Evolutionary conservation across 306 rosid genomes (phyloP).

Genomic region (Cucurbita moschata): DNA sequence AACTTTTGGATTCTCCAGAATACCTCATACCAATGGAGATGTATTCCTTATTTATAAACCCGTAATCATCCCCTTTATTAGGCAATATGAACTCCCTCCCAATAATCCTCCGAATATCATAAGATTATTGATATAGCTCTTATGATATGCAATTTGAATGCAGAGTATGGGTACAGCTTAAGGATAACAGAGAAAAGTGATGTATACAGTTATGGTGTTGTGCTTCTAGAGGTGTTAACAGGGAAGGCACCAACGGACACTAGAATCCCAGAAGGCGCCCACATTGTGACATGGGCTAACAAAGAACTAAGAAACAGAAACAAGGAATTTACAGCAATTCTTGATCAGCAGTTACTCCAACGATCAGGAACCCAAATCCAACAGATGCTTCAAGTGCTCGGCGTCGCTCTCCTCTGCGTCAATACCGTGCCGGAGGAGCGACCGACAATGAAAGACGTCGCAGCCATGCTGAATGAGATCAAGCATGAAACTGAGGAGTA

Average conservation of each 20-base stretch:
- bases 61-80: no score
- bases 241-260: conserved; percentile 66
- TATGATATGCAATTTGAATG: conserved; percentile 6
- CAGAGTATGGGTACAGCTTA: conserved; percentile 92
- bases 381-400: conserved; percentile 89
- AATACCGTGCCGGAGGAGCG: conserved; percentile 67
- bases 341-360: conserved; percentile 56
- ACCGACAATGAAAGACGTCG: conserved; percentile 81
- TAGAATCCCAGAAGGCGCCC: conserved; percentile 59
- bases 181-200: conserved; percentile 93
- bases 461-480: conserved; percentile 89
- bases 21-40: no score
- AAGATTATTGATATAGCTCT: background rate
- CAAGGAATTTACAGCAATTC: conserved; percentile 40
- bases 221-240: conserved; percentile 66
- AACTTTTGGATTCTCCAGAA: no score
- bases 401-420: conserved; percentile 80
- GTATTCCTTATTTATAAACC: no score
- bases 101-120: no score
- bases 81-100: no score
- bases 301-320: conserved; percentile 46
- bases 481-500: conserved; percentile 43
- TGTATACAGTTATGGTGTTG: conserved; percentile 87
- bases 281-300: conserved; percentile 65
- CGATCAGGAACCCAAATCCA: conserved; percentile 70